Percentiles rank a stretch among this genome's conserved stretches.
Evolutionary conservation across 1,284 basidiomycete genomes (phyloP).

Genomic region (Xerocomus minutiporus): DNA sequence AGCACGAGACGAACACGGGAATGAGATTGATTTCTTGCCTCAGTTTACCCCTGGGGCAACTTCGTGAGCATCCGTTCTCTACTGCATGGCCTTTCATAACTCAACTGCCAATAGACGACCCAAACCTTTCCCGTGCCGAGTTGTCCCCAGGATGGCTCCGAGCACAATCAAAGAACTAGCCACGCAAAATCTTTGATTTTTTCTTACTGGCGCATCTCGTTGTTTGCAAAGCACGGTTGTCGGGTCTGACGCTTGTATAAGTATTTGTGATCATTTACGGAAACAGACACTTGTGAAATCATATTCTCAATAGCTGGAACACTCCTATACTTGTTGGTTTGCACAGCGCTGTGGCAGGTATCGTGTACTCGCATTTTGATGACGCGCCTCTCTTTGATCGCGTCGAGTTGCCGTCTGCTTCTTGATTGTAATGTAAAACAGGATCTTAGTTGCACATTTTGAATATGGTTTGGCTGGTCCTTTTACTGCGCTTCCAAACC

Average conservation of each 20-base stretch:
- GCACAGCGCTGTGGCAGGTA: background rate
- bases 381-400: background rate
- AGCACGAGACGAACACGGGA: conserved; percentile 19
- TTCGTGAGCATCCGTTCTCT: conserved; percentile 14
- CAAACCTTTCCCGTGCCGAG: conserved; percentile 19
- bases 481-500: background rate
- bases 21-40: conserved; percentile 19
- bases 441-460: background rate
- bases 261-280: background rate
- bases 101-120: conserved; percentile 15
- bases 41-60: conserved; percentile 12
- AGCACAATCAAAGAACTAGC: conserved; percentile 9
- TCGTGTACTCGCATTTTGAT: background rate
- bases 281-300: background rate
- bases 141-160: conserved; percentile 16
- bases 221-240: background rate
- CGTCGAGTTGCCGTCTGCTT: background rate
- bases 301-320: background rate
- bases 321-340: background rate
- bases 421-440: background rate
- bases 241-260: background rate
- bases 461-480: background rate
- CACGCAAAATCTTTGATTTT: conserved; percentile 6
- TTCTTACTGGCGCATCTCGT: background rate
- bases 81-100: background rate